phyloP scores from a whole-genome alignment of 139 green algal species.

The Choricystis sp. region DNA sequence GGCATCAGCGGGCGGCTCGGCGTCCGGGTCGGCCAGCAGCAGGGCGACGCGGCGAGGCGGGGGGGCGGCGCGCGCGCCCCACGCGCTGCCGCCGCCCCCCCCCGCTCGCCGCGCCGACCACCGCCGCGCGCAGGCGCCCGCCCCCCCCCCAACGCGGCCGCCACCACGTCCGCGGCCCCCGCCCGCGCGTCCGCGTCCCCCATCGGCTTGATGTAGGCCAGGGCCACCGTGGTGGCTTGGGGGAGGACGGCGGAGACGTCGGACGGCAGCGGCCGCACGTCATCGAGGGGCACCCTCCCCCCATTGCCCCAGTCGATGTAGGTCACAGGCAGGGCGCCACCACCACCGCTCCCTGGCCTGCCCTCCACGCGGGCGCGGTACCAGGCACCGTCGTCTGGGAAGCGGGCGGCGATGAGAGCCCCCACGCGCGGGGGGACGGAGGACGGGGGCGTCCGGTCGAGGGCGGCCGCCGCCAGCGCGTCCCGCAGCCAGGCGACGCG shows the following conservation, averaged over 20 bases:
- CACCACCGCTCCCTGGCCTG: background rate
- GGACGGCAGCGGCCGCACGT: slow-evolving; percentile 40
- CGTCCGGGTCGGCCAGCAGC: slow-evolving; percentile 3
- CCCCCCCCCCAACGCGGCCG: slow-evolving; percentile 8
- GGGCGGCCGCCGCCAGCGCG: slow-evolving; percentile 30
- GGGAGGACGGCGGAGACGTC: slow-evolving; percentile 51
- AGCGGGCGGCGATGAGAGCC: slow-evolving; percentile 48
- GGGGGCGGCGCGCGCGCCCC: slow-evolving; percentile 2
- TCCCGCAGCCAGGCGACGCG: slow-evolving; percentile 48
- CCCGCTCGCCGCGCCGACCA: slow-evolving; percentile 18
- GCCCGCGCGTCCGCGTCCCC: slow-evolving; percentile 7
- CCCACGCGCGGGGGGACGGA: slow-evolving; percentile 15
- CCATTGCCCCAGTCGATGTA: slow-evolving; percentile 92
- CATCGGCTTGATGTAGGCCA: slow-evolving; percentile 41
- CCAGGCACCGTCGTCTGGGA: slow-evolving; percentile 58
- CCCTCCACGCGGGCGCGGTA: slow-evolving; percentile 39
- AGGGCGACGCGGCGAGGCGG: slow-evolving; percentile 14
- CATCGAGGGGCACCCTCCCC: slow-evolving; percentile 27
- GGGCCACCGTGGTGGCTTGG: slow-evolving; percentile 28
- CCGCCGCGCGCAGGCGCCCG: slow-evolving; percentile 24
- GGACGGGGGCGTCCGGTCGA: slow-evolving; percentile 20
- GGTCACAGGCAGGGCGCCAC: slow-evolving; percentile 11
- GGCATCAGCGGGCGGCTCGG: slow-evolving; percentile 1
- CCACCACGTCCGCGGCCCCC: slow-evolving; percentile 11
- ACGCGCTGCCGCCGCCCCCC: slow-evolving; percentile 8